A percentile compares a stretch with the other conserved stretches of the same genome.
Conservation (phyloP, 176 grass and related monocot genomes). For the Phragmites australis region DNA sequence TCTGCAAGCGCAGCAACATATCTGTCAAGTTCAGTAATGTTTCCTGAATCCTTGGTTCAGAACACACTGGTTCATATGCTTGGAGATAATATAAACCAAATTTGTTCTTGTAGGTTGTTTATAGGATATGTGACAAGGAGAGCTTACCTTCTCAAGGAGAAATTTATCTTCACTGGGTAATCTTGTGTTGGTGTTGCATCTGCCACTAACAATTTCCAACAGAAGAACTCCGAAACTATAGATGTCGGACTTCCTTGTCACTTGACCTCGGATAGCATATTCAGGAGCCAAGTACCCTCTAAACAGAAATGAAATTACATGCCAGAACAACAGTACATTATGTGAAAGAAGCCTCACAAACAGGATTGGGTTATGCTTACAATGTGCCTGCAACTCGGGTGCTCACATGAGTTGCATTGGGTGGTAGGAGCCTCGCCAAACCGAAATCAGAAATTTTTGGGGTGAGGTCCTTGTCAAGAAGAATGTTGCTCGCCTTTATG, state of each 20-base stretch:
- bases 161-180: constrained; percentile 61
- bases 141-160: constrained; percentile 79
- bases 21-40: neutral
- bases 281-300: constrained; percentile 92
- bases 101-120: neutral
- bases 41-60: neutral
- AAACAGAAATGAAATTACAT: constrained; percentile 5
- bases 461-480: constrained; percentile 75
- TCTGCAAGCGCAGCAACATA: constrained; percentile 49
- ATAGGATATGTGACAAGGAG: neutral
- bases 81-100: neutral
- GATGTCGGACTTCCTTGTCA: constrained; percentile 82
- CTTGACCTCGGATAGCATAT: constrained; percentile 89
- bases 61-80: neutral
- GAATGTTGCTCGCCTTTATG: constrained; percentile 97
- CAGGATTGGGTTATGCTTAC: constrained; percentile 40
- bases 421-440: constrained; percentile 70
- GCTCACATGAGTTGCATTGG: constrained; percentile 85
- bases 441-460: constrained; percentile 92
- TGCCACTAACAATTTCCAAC: constrained; percentile 77
- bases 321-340: constrained; percentile 12
- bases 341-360: neutral
- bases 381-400: constrained; percentile 91
- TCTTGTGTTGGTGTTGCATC: constrained; percentile 73
- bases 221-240: constrained; percentile 86